Percentiles rank a stretch among this genome's conserved stretches.
phyloP scores from a whole-genome alignment of 306 rosid species.

The Quercus glauca region DNA sequence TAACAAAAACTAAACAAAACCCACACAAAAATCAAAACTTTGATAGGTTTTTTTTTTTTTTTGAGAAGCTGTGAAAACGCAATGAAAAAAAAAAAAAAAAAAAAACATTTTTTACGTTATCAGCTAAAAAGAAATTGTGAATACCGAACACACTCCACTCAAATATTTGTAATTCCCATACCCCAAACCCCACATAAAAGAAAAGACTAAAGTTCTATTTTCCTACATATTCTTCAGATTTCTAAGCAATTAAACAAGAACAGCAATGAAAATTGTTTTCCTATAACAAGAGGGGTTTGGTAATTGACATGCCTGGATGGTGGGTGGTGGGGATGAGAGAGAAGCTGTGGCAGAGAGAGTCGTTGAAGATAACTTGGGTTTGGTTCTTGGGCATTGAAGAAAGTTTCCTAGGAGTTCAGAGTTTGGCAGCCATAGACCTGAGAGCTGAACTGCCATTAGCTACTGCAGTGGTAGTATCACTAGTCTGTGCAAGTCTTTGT shows the following conservation, averaged over 20 bases:
- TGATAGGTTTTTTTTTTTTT: too few species aligned
- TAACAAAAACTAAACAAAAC: not conserved
- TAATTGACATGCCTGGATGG: slow-evolving; percentile 47
- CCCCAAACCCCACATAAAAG: not conserved
- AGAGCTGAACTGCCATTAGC: slow-evolving; percentile 49
- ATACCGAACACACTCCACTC: not conserved
- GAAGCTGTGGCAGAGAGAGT: slow-evolving; percentile 44
- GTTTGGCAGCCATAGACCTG: slow-evolving; percentile 44
- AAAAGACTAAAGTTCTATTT: not conserved
- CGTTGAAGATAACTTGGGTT: slow-evolving; percentile 29
- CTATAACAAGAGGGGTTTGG: not conserved
- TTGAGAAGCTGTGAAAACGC: not conserved
- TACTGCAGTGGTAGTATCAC: not conserved
- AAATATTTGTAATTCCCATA: not conserved
- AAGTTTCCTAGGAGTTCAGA: slow-evolving; percentile 16
- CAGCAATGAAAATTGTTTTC: not conserved
- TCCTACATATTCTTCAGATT: not conserved
- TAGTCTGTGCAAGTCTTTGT: not conserved
- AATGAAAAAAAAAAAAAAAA: not conserved
- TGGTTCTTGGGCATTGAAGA: slow-evolving; percentile 15
- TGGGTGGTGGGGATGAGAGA: slow-evolving; percentile 49
- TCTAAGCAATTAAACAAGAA: not conserved
- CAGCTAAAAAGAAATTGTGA: not conserved
- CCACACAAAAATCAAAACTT: not conserved
- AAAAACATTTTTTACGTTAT: not conserved